Base-by-base conservation (phyloP, 345 rosid genomes). In the Salix suchowensis region DNA sequence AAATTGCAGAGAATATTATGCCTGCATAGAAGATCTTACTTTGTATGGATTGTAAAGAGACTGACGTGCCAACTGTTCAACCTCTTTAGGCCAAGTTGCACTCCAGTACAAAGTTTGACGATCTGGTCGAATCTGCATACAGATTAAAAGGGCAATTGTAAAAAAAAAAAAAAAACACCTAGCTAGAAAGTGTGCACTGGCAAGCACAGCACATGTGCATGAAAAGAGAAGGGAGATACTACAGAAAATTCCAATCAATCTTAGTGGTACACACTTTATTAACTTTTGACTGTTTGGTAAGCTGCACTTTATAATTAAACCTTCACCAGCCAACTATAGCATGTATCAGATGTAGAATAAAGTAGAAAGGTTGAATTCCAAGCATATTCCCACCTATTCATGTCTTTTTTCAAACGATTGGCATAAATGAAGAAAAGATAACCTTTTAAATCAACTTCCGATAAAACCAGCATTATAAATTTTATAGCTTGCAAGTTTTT, bases 1-100 rank as follows among this genome's bases (percentile, higher is more conserved):
- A 15, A 46, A 58, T 18, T 46, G 55, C n/a, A 69, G 37, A 19
- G 2, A 50, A 46, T 58, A 52, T 61, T 52, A 74, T 67, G 4
- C 30, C 44, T 21, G 26, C 52, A 71, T 39, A 70, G 62, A 24
- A 64, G 70, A 32, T 67, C 88, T 89, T 87, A 96, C 98, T 90
- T 96, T 94, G 89, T 96, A 96, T 36, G 99, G 89, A 68, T 92
- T 96, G 89, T 96, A 90, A 72, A 96, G 98, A 84, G 88, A 96
- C 79, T 96, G 88, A 77, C 82, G 89, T 13, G 99, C 88, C 74
- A 96, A 84, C 40, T 87, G 97, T 81, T 96, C 98, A 70, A 96
- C 99, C 80, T 96, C 99, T 85, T 94, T 96, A 10, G 99, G 99
- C 99, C 98, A 96, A 65, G 99, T 96, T 54, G 99, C 99, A 88